These are phyloP conservation scores for Colletotrichum simmondsii DNA, from an alignment of 2,329 filamentous ascomycete species.

Conservation along the genomic window DNA sequence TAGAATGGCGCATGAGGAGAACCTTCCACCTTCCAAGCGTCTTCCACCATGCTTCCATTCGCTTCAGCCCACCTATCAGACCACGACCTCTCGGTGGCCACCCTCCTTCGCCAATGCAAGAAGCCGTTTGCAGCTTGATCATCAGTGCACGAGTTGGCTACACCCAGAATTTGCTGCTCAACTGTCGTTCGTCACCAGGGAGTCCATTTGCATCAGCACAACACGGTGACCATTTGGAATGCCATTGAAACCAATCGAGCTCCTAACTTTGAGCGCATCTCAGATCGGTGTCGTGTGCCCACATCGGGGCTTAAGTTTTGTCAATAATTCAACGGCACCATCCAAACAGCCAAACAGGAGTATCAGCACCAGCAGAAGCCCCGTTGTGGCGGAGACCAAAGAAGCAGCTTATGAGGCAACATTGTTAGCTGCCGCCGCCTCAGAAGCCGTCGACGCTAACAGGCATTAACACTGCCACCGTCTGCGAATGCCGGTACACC, in stretches of 20 bases:
- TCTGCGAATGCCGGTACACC: conserved; percentile 15
- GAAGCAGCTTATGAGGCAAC: background rate
- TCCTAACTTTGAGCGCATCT: background rate
- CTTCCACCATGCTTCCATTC: conserved; percentile 25
- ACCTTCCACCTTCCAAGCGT: conserved; percentile 8
- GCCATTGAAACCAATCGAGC: background rate
- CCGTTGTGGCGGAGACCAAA: background rate
- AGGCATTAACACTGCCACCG: conserved; percentile 19
- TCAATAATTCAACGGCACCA: background rate
- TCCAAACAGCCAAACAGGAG: background rate
- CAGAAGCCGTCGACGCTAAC: conserved; percentile 8
- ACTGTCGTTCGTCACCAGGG: background rate
- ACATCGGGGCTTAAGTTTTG: background rate
- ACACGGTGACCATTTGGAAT: background rate
- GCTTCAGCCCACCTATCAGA: conserved; percentile 22
- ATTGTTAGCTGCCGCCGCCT: conserved; percentile 4
- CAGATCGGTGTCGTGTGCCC: background rate
- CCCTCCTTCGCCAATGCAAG: conserved; percentile 2
- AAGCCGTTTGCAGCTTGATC: conserved; percentile 8
- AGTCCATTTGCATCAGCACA: background rate
- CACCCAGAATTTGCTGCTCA: background rate
- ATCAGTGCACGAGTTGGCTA: background rate
- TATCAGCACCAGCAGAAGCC: background rate
- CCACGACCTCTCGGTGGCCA: background rate
- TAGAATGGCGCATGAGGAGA: conserved; percentile 9